Conservation (phyloP, 768 basidiomycete genomes). For the Russula sp. region DNA sequence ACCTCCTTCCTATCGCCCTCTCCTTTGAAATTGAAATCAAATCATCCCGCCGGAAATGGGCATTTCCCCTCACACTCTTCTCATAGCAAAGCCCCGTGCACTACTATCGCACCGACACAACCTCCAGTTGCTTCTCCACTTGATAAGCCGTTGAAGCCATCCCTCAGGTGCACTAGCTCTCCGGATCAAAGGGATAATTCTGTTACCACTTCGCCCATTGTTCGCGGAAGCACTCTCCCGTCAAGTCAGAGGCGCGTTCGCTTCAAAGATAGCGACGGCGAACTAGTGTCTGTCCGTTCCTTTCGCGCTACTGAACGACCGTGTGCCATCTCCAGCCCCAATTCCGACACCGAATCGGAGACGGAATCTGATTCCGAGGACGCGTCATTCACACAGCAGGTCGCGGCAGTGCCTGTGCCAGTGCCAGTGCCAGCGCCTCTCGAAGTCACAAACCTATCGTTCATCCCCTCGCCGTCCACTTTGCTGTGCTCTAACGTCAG, state of each 20-base stretch:
- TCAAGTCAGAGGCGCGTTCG: neutral
- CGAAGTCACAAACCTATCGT: no score
- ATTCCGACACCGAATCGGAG: slow-evolving; percentile 1
- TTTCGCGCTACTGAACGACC: slow-evolving; percentile 6
- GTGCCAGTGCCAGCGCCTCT: no score
- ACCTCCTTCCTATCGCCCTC: no score
- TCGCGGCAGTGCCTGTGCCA: no score
- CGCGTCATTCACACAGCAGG: neutral
- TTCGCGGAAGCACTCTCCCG: neutral
- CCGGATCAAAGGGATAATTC: neutral
- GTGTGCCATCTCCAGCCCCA: neutral
- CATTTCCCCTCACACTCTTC: no score
- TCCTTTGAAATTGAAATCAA: no score
- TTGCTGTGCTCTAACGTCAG: no score
- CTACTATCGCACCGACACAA: neutral
- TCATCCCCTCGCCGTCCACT: no score
- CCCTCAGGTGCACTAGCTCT: neutral
- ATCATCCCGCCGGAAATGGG: no score
- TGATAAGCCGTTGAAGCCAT: neutral
- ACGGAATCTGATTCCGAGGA: slow-evolving; percentile 1
- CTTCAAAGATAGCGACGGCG: slow-evolving; percentile 1
- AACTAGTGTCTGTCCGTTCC: neutral
- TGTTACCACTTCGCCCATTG: neutral
- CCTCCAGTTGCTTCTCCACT: neutral
- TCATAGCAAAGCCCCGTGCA: neutral